Conservation (phyloP, 345 rosid species). For the Lepidium didymum region DNA sequence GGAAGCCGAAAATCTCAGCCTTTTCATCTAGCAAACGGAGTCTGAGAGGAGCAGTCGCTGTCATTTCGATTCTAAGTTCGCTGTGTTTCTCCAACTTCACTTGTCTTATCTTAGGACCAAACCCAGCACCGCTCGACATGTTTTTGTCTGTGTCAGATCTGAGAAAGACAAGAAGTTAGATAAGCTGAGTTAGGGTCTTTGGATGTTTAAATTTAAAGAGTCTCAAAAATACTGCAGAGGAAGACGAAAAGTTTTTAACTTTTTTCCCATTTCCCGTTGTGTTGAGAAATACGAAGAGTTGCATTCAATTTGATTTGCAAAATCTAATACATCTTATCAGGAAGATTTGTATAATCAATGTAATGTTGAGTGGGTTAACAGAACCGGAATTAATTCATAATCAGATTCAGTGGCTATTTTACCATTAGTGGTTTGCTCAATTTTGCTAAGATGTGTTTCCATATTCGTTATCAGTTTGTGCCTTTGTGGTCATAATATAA, state of each 20-base stretch:
- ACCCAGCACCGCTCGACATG: background rate
- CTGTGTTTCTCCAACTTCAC: background rate
- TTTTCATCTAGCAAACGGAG: slow-evolving; percentile 61
- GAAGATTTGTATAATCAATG: background rate
- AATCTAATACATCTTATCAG: background rate
- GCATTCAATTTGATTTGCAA: background rate
- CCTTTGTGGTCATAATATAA: background rate
- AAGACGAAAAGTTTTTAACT: background rate
- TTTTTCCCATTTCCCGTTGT: background rate
- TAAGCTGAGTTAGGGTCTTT: background rate
- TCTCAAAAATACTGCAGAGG: background rate
- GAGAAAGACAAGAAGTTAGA: background rate
- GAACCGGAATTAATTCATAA: background rate
- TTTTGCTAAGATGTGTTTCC: background rate
- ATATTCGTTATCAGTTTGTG: background rate
- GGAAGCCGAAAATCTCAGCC: slow-evolving; percentile 74
- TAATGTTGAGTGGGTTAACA: background rate
- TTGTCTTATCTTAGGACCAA: background rate
- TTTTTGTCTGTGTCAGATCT: background rate
- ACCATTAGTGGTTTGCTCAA: background rate
- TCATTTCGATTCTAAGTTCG: background rate
- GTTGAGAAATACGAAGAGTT: background rate
- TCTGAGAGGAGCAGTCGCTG: slow-evolving; percentile 32
- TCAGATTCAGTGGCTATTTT: background rate
- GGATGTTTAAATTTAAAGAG: background rate